These are phyloP conservation scores for Phalaenopsis aphrodite DNA, from an alignment of 106 monocot genomes.

Conservation along the genomic window DNA sequence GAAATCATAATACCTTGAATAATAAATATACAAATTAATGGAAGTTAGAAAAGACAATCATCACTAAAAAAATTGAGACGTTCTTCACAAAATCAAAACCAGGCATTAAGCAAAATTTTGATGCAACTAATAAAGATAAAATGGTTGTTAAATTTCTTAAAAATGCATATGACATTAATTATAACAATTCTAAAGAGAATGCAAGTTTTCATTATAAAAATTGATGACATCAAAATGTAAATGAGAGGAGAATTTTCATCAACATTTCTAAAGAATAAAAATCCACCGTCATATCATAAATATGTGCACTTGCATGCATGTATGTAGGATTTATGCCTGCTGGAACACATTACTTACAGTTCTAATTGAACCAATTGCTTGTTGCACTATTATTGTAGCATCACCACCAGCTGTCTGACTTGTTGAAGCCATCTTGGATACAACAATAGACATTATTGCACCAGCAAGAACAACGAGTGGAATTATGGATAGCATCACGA, in stretches of 20 bases:
- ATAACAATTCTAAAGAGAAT: background rate
- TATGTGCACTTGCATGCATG: background rate
- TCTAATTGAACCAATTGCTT: constrained; percentile 71
- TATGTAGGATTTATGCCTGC: background rate
- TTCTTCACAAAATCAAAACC: too few relatives aligned
- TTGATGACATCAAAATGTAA: background rate
- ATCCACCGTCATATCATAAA: background rate
- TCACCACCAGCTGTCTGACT: constrained; percentile 62
- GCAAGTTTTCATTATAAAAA: too few relatives aligned
- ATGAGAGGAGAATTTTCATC: background rate
- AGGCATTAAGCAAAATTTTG: background rate
- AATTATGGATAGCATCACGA: constrained; percentile 63
- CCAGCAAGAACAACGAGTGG: constrained; percentile 49
- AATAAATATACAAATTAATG: too few relatives aligned
- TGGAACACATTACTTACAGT: constrained; percentile 34
- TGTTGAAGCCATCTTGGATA: constrained; percentile 40
- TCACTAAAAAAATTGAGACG: too few relatives aligned
- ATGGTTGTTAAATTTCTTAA: background rate
- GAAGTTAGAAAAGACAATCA: too few relatives aligned
- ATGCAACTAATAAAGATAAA: background rate
- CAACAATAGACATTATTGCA: constrained; percentile 36
- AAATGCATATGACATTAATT: background rate
- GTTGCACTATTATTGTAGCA: constrained; percentile 54
- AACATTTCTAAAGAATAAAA: too few relatives aligned
- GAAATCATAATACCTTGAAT: too few relatives aligned